Evolutionary conservation across 306 rosid species (phyloP).

Genomic region (Cucumis cinereus): DNA sequence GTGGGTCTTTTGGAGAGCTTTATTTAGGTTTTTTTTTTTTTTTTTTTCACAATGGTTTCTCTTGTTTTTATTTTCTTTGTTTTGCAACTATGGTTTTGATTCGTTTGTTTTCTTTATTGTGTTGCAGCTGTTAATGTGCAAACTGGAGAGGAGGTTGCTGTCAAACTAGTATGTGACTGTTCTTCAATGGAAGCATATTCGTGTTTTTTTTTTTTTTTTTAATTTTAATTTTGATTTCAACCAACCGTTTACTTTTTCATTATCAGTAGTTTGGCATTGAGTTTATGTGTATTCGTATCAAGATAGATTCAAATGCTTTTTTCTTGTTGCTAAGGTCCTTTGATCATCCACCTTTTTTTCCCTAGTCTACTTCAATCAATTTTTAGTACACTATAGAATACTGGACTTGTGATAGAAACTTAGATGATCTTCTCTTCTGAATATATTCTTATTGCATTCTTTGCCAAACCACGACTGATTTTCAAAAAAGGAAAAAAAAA

Average conservation of each 20-base stretch:
- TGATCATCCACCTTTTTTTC: neutral
- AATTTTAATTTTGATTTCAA: neutral
- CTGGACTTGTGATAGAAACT: neutral
- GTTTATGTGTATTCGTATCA: neutral
- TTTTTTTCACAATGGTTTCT: neutral
- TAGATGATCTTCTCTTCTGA: neutral
- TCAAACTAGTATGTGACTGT: slow-evolving; percentile 76
- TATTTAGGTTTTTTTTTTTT: slow-evolving; percentile 45
- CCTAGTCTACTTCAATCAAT: neutral
- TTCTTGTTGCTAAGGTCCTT: neutral
- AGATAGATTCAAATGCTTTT: neutral
- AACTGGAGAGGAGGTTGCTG: slow-evolving; percentile 98
- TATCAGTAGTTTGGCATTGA: neutral
- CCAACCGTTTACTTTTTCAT: neutral
- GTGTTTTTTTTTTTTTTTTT: neutral
- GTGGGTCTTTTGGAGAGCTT: slow-evolving; percentile 99
- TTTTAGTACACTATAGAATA: neutral
- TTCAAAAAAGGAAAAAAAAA: neutral
- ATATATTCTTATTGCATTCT: neutral
- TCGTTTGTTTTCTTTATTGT: slow-evolving; percentile 9
- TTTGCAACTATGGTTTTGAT: neutral
- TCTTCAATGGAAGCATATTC: neutral
- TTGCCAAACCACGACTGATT: too few species aligned
- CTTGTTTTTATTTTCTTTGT: neutral
- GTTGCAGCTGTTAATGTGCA: slow-evolving; percentile 69